Base-by-base conservation (phyloP, 768 basidiomycete species). In the Russula lepida region DNA sequence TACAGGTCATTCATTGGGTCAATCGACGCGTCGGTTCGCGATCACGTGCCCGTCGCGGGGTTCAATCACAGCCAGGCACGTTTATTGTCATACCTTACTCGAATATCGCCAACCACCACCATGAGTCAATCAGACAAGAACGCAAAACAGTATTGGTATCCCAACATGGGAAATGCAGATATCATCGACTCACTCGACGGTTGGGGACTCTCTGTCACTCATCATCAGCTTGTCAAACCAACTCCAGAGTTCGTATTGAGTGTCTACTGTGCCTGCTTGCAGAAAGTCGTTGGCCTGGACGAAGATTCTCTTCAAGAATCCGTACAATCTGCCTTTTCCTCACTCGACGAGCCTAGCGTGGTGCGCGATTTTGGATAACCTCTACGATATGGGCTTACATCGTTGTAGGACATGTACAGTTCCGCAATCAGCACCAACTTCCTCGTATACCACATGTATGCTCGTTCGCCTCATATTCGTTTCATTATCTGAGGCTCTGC, bases 251-350 rank as follows among this genome's bases (percentile, higher is more conserved):
- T 89, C 65, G 86, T 91, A 32, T 78, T 84, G 39, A 76, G 74
- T 54, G 80, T 91, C 21, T 92, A 87, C 72, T 78, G 76, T 60
- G 82, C 84, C 8, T 88, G 88, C 69, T 78, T 92, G 44, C 79
- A 85, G 44, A 85, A 88, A 67, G 82, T 89, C 59, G 85, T 85
- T 6, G 79, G 80, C 54, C 76, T 92, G 57, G 77, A 77, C 32
- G 77, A 80, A 35, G 83, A 85, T 9, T 71, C 74, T 30, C 77
- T 92, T 6, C 78, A 81, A 60, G 79, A 81, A 2, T 81, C 89
- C 0, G 77, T 81, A 0, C 80, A 86, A 62, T 76, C 75, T 35
- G 78, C 82, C 0, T 70, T 91, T 39, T 73, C 76, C 15, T 74
- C 77, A 2, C 76, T 83, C 0, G 78, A 79, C 12, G 74, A 78